Conservation (phyloP, 2,329 filamentous ascomycete genomes). For the Talaromyces sp. region DNA sequence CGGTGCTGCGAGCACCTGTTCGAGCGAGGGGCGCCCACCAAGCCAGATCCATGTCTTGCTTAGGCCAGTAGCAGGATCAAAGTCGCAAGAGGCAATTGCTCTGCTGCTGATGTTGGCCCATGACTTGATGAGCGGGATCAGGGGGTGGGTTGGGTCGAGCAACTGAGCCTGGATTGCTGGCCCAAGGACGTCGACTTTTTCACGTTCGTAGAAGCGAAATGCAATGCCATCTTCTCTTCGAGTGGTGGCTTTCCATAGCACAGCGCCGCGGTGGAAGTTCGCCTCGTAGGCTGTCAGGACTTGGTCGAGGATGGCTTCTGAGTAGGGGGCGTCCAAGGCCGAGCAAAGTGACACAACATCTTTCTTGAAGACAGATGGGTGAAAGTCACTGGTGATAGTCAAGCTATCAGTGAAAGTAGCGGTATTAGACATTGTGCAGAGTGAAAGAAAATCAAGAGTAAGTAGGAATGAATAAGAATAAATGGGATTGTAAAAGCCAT, state of each 20-base stretch:
- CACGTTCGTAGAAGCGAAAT: conserved; percentile 9
- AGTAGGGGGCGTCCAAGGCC: neutral
- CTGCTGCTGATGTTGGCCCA: conserved; percentile 3
- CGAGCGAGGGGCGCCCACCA: neutral
- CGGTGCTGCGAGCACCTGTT: neutral
- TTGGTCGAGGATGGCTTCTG: neutral
- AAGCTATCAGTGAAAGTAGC: too few species aligned
- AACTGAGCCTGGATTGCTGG: conserved; percentile 2
- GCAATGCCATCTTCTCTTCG: conserved; percentile 6
- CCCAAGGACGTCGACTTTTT: conserved; percentile 3
- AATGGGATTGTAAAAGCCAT: too few species aligned
- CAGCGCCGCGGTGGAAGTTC: conserved; percentile 5
- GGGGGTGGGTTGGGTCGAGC: neutral
- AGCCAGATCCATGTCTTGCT: conserved; percentile 10
- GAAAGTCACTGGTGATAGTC: neutral
- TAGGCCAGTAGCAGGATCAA: conserved; percentile 6
- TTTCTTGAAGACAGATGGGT: neutral
- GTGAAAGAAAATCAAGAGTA: too few species aligned
- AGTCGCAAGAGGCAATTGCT: conserved; percentile 9
- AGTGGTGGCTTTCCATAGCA: conserved; percentile 9
- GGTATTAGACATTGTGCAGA: too few species aligned
- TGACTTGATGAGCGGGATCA: conserved; percentile 5
- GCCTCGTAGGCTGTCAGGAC: conserved; percentile 2
- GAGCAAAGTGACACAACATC: conserved; percentile 4
- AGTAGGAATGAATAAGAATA: too few species aligned